A percentile compares a stretch with the other conserved stretches of the same genome.
phyloP scores from a whole-genome alignment of 139 green algal genomes.

The Chlorella sp. region DNA sequence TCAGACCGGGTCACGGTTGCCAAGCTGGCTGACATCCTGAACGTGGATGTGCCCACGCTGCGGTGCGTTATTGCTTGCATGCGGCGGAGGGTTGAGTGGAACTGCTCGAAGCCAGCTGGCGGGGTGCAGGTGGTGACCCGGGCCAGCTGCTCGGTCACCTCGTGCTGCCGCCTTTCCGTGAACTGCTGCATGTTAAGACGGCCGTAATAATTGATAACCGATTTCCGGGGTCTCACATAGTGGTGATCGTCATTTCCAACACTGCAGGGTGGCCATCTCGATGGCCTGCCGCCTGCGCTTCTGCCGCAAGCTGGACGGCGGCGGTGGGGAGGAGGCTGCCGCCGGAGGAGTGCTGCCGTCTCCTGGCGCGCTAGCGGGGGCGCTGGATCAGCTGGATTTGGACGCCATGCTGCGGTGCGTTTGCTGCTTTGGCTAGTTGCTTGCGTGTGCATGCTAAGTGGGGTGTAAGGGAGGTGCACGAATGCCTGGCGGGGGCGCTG shows the following conservation, averaged over 20 bases:
- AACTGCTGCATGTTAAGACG: too few relatives aligned
- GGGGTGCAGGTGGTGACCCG: too few relatives aligned
- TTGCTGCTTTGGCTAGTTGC: not conserved
- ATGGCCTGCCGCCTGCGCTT: slow-evolving; percentile 90
- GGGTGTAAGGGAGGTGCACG: too few relatives aligned
- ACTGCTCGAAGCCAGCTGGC: too few relatives aligned
- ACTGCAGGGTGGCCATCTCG: slow-evolving; percentile 65
- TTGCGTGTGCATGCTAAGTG: not conserved
- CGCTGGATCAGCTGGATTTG: slow-evolving; percentile 19
- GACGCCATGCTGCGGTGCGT: slow-evolving; percentile 19
- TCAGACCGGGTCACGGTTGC: slow-evolving; percentile 79
- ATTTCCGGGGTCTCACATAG: too few relatives aligned
- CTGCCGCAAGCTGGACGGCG: slow-evolving; percentile 41
- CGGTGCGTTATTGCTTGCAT: slow-evolving; percentile 40
- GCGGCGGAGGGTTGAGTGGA: too few relatives aligned
- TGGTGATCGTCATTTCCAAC: too few relatives aligned
- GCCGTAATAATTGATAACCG: too few relatives aligned
- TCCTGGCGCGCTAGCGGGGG: not conserved
- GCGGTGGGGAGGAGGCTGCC: not conserved
- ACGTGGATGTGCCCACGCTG: slow-evolving; percentile 36
- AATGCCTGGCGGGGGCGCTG: not conserved
- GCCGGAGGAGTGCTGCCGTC: not conserved
- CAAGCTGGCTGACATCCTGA: slow-evolving; percentile 68
- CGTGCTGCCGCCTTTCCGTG: too few relatives aligned
- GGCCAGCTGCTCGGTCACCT: too few relatives aligned